phyloP scores from a whole-genome alignment of 1,284 basidiomycete species.

The Boletus semigastroideus region DNA sequence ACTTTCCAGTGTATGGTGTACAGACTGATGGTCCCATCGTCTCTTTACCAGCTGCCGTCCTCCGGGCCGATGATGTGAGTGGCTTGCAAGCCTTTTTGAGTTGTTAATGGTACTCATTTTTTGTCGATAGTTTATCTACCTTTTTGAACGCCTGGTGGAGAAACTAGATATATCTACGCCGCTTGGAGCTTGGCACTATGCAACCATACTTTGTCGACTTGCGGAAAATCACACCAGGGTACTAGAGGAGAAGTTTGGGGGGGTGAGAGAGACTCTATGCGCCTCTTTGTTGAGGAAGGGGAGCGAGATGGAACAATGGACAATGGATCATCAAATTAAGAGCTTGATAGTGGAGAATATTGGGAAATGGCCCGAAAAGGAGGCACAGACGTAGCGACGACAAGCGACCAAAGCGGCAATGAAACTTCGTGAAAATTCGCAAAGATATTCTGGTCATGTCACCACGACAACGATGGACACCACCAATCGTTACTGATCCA shows the following conservation, averaged over 20 bases:
- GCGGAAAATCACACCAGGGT: constrained; percentile 3
- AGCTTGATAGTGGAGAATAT: too few relatives aligned
- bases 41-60: constrained; percentile 3
- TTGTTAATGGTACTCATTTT: too few relatives aligned
- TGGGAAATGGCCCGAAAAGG: too few relatives aligned
- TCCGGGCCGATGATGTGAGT: constrained; percentile 6
- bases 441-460: too few relatives aligned
- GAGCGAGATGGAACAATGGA: background rate
- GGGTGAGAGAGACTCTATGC: background rate
- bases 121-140: too few relatives aligned
- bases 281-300: background rate
- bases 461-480: too few relatives aligned
- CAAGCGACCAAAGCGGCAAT: too few relatives aligned
- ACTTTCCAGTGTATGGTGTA: constrained; percentile 6
- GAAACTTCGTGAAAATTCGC: too few relatives aligned
- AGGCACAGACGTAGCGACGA: too few relatives aligned
- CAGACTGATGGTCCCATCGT: constrained; percentile 4
- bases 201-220: constrained; percentile 9
- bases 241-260: constrained; percentile 2
- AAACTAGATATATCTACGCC: constrained; percentile 7
- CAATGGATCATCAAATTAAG: constrained; percentile 1
- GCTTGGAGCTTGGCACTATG: constrained; percentile 7
- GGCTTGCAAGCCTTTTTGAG: too few relatives aligned
- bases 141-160: constrained; percentile 11
- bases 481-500: too few relatives aligned